Evolutionary conservation across 306 rosid species (phyloP), one percentile per base, ranked within the genome.

Genomic region (Datisca glomerata): DNA sequence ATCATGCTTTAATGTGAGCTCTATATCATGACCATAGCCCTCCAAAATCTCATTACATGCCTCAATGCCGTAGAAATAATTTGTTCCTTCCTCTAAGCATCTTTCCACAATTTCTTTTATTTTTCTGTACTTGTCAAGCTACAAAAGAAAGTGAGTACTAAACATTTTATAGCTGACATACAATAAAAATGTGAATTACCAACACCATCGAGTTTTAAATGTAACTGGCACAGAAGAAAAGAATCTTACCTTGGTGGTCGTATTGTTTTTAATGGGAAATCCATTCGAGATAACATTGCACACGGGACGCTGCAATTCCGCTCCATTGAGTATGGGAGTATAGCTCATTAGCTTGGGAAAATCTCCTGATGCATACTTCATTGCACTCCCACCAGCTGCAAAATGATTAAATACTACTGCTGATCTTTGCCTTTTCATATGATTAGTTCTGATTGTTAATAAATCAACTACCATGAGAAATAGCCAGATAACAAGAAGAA

Each of bases 41-140:
- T 72, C 79, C 81, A 78, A 71, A 58, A 84, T 85, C 63, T 80
- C 98, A 64, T 73, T 73, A 51, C 98, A 91, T 4, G 86, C 96
- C 64, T 91, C 92, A 49, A 91, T 78, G 46, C 98, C 96, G 41
- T 74, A 57, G 57, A 57, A 73, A 47, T 58, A 66, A 45, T 70
- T 42, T 18, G 20, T 41, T 22, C 53, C 75, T 51, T 64, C 66
- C 43, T 84, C 78, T 61, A 78, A 49, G 50, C 69, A 65, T 44
- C 60, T 73, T 55, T 78, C 55, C 27, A 92, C 92, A 64, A 59
- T 61, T 70, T 78, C 65, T 44, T 73, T 48, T 57, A 91, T 69
- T 51, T 67, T 74, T 71, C 69, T 73, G 81, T 86, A 70, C 67
- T 70, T 71, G 49, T 75, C 94, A 74, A 70, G 73, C 98, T 91